Percentiles rank a stretch among this genome's conserved stretches.
Conservation (phyloP, 2,329 filamentous ascomycete genomes). For the Cylindrodendrum hubeiense region DNA sequence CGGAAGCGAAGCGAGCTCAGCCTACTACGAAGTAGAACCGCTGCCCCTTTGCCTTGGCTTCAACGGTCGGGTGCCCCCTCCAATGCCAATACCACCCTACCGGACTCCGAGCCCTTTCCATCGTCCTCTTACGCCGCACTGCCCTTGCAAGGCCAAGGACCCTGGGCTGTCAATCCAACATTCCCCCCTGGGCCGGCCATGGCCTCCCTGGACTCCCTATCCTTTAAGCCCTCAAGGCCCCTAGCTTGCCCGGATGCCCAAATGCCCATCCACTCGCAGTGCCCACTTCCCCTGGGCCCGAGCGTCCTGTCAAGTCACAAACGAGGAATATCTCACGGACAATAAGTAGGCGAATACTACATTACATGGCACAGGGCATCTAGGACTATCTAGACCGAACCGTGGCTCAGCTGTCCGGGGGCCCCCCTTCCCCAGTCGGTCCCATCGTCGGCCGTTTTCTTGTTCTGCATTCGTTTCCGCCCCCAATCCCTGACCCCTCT, state of each 20-base stretch:
- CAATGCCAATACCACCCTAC: conserved; percentile 4
- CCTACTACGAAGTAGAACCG: not conserved
- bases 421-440: conserved; percentile 40
- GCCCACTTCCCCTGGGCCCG: conserved; percentile 31
- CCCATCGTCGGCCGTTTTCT: conserved; percentile 43
- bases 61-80: not conserved
- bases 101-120: not conserved
- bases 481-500: conserved; percentile 3
- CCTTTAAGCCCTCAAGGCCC: not conserved
- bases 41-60: not conserved
- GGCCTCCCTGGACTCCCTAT: not conserved
- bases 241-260: conserved; percentile 14
- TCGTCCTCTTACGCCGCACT: not conserved
- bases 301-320: conserved; percentile 43
- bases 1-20: not conserved
- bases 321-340: not conserved
- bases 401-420: conserved; percentile 31
- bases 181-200: not conserved
- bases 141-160: conserved; percentile 10
- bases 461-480: conserved; percentile 30
- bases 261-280: not conserved
- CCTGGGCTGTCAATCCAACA: conserved; percentile 24
- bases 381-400: conserved; percentile 12
- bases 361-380: conserved; percentile 1
- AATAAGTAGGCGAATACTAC: not conserved